phyloP scores from a whole-genome alignment of 2,329 filamentous ascomycete genomes.

The Phoma sp. region DNA sequence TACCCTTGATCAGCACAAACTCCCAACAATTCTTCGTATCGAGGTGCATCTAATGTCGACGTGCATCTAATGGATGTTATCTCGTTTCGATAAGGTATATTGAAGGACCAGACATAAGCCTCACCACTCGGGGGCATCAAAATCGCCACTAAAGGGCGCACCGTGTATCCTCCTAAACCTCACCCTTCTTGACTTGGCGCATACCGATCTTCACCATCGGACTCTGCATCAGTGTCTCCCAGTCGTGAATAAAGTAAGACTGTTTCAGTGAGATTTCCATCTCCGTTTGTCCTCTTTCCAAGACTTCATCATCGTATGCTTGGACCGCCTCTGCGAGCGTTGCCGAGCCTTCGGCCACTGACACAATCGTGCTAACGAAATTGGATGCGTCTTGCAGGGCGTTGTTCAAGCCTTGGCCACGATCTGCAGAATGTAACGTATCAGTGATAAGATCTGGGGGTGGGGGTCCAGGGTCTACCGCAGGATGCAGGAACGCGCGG shows the following conservation, averaged over 20 bases:
- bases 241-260: slow-evolving; percentile 55
- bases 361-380: slow-evolving; percentile 26
- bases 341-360: slow-evolving; percentile 12
- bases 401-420: slow-evolving; percentile 46
- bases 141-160: neutral
- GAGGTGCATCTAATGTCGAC: neutral
- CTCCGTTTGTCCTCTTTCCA: slow-evolving; percentile 52
- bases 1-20: neutral
- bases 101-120: neutral
- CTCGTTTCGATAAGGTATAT: neutral
- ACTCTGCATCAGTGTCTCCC: slow-evolving; percentile 35
- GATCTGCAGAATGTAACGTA: slow-evolving; percentile 28
- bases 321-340: slow-evolving; percentile 26
- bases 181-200: slow-evolving; percentile 19
- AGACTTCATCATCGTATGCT: slow-evolving; percentile 45
- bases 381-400: slow-evolving; percentile 40
- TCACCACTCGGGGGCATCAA: neutral
- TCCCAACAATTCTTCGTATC: neutral
- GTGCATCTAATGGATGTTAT: no score
- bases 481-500: slow-evolving; percentile 8
- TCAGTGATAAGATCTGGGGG: slow-evolving; percentile 11
- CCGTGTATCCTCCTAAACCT: slow-evolving; percentile 8
- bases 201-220: slow-evolving; percentile 36
- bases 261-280: slow-evolving; percentile 53
- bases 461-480: slow-evolving; percentile 15